These are phyloP conservation scores for Mycena polygramma DNA, from an alignment of 768 basidiomycete genomes.

Conservation along the genomic window DNA sequence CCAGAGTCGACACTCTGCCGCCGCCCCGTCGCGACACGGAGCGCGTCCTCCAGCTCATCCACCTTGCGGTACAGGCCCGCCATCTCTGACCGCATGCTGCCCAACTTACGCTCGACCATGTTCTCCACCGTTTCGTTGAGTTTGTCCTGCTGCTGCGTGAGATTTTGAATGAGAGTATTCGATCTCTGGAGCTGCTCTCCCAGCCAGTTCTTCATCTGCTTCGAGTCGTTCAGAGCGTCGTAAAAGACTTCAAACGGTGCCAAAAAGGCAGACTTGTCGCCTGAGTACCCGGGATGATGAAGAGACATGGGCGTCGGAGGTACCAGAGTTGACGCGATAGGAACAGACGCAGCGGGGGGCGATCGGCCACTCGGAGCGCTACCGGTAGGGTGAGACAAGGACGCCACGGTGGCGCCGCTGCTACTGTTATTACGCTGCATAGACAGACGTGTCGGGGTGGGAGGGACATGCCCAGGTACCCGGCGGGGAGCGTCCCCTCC, in stretches of 20 bases:
- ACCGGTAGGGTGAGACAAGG: constrained; percentile 33
- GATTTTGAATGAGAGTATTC: constrained; percentile 62
- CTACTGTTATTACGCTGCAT: constrained; percentile 53
- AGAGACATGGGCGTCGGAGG: constrained; percentile 80
- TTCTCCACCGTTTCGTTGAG: constrained; percentile 70
- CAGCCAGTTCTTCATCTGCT: constrained; percentile 83
- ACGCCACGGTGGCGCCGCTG: constrained; percentile 13
- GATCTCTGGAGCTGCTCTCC: constrained; percentile 79
- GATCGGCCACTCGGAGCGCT: constrained; percentile 49
- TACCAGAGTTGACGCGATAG: constrained; percentile 75
- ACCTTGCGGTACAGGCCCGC: constrained; percentile 69
- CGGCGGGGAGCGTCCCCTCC: constrained; percentile 60
- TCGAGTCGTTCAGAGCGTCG: constrained; percentile 85
- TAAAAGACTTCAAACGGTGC: constrained; percentile 89
- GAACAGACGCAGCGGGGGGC: constrained; percentile 71
- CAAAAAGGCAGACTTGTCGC: constrained; percentile 82
- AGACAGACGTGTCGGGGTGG: constrained; percentile 76
- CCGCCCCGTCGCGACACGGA: constrained; percentile 48
- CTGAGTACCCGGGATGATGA: constrained; percentile 69
- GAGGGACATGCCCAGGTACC: constrained; percentile 74
- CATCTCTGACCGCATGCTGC: constrained; percentile 73
- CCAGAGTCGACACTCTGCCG: constrained; percentile 45
- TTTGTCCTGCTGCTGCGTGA: constrained; percentile 74
- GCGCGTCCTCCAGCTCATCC: constrained; percentile 75
- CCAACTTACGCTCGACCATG: constrained; percentile 72